phyloP scores from a whole-genome alignment of 2,329 filamentous ascomycete genomes.

The Colletotrichum truncatum region DNA sequence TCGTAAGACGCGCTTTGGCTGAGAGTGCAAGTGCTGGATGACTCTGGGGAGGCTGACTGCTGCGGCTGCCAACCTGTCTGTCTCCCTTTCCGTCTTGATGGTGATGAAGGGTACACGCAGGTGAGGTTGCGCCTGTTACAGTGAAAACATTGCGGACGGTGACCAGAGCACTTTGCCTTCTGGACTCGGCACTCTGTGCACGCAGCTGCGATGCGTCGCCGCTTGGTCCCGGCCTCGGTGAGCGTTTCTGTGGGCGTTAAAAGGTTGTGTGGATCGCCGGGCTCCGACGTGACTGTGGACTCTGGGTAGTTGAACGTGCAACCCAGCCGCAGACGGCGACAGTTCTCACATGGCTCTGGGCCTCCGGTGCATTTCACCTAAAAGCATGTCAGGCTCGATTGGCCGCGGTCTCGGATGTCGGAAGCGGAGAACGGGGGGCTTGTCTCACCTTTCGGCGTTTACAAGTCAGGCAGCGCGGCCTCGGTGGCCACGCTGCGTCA shows the following conservation, averaged over 20 bases:
- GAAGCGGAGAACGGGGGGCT: background rate
- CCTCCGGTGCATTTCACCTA: conserved; percentile 16
- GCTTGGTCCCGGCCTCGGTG: conserved; percentile 40
- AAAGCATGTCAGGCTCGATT: background rate
- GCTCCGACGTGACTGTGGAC: background rate
- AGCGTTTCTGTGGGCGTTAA: conserved; percentile 19
- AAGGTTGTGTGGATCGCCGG: conserved; percentile 1
- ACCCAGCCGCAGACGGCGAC: background rate
- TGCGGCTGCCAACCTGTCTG: background rate
- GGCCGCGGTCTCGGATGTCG: too few relatives aligned
- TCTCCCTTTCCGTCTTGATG: background rate
- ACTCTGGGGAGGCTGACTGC: conserved; percentile 4
- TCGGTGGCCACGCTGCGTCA: background rate
- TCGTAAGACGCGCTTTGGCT: conserved; percentile 3
- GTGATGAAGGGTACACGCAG: background rate
- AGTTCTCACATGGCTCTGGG: conserved; percentile 15
- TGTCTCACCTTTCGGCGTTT: conserved; percentile 15
- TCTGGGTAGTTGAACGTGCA: conserved; percentile 20
- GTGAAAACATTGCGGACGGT: conserved; percentile 19
- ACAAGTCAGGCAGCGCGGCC: conserved; percentile 14
- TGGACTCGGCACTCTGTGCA: conserved; percentile 43
- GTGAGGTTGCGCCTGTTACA: conserved; percentile 5
- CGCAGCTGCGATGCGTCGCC: conserved; percentile 36
- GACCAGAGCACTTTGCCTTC: conserved; percentile 47
- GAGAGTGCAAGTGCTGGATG: background rate